Base-by-base conservation (phyloP, 495 filamentous ascomycete species). In the Trypethelium eluteriae region DNA sequence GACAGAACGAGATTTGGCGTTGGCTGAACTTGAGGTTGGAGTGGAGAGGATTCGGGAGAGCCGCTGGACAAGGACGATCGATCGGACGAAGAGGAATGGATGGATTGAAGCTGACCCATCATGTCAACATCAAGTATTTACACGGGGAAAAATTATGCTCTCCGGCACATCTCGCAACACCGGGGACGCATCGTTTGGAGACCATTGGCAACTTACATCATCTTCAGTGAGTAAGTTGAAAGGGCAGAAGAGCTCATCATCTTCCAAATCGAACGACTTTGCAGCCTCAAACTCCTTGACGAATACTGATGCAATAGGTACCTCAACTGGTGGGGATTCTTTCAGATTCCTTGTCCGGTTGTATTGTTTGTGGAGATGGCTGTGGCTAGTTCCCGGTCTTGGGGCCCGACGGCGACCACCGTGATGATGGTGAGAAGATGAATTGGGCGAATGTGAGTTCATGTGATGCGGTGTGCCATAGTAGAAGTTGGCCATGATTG, bases 181-280 rank as follows among this genome's bases (percentile, higher is more conserved):
- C 34, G 0, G 36, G 7, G 34, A 70, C 56, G 71, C 61, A 12
- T 2, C 53, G 39, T 35, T 35, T 7, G 32, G 53, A 5, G 32
- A 14, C 0, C 25, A 59, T 59, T 59, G 53, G 6, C 36, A 70
- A 89, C 92, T 84, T 86, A 96, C 93, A 85, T 98, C 94, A 78
- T 87, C 92, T 76, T 98, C 93, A 35, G 93, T 96, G 81, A 97
- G 82, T 70, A 98, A 84, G 71, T 88, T 86, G 70, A 77, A 79
- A 2, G 94, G 94, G 75, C 94, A 97, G 78, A 98, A 98, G 76
- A 96, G 89, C 79, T 97, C 81, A 76, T 98, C 94, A 74, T 98
- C 94, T 71, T 97, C 93, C 70, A 99, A 81, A 71, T 99, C 94
- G 74, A 99, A 99, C 34, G 93, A 96, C 64, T 92, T 87, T 56